These are phyloP conservation scores for Corynascus novoguineensis DNA, from an alignment of 495 filamentous ascomycete genomes.

Conservation along the genomic window DNA sequence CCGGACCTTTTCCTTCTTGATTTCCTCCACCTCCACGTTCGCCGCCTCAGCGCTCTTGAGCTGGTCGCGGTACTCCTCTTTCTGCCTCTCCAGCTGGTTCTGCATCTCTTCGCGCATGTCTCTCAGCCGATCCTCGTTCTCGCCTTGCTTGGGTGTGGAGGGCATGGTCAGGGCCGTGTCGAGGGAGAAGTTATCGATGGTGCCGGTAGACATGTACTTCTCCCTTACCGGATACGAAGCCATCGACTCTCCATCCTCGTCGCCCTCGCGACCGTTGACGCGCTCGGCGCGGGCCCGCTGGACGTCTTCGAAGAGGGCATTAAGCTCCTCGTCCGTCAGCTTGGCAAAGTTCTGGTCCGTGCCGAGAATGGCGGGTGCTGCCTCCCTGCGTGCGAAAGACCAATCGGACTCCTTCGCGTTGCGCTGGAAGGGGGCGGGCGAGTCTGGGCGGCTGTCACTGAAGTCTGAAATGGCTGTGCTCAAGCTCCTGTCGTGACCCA, in stretches of 20 bases:
- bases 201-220: constrained; percentile 94
- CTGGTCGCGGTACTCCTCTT: constrained; percentile 75
- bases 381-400: constrained; percentile 91
- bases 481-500: constrained; percentile 66
- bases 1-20: constrained; percentile 72
- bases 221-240: constrained; percentile 84
- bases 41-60: constrained; percentile 72
- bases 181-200: constrained; percentile 91
- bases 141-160: constrained; percentile 76
- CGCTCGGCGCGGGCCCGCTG: constrained; percentile 79
- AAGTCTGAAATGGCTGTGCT: constrained; percentile 65
- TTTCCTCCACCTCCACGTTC: constrained; percentile 74
- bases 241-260: constrained; percentile 85
- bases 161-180: constrained; percentile 93
- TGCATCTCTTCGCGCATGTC: constrained; percentile 85
- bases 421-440: constrained; percentile 61
- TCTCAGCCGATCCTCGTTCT: constrained; percentile 63
- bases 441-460: constrained; percentile 70
- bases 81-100: constrained; percentile 77
- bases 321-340: constrained; percentile 88
- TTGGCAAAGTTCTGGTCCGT: constrained; percentile 83
- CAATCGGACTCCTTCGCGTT: constrained; percentile 85
- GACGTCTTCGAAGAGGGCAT: constrained; percentile 92
- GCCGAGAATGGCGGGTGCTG: constrained; percentile 83
- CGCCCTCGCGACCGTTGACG: constrained; percentile 65